A percentile compares a stretch with the other conserved stretches of the same genome.
Evolutionary conservation across 2,329 filamentous ascomycete genomes (phyloP).

Genomic region (Ceratocystis albifundus): DNA sequence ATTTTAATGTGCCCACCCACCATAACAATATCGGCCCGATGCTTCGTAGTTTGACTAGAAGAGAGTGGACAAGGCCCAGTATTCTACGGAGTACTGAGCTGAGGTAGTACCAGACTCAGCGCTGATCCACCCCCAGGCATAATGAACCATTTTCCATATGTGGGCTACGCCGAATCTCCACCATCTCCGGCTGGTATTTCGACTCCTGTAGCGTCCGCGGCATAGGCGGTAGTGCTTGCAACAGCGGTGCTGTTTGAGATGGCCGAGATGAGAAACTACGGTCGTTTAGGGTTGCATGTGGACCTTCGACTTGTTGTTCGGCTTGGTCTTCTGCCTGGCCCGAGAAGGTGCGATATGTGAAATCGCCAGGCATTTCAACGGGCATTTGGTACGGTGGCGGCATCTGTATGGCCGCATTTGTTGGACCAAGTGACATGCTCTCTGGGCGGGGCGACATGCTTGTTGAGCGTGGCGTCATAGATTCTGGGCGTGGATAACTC

Average conservation of each 20-base stretch:
- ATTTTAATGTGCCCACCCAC: slow-evolving; percentile 21
- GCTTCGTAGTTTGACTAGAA: slow-evolving; percentile 19
- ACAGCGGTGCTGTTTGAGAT: not conserved
- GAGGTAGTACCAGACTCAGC: not conserved
- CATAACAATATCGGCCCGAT: slow-evolving; percentile 15
- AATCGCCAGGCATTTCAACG: slow-evolving; percentile 6
- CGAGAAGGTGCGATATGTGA: not conserved
- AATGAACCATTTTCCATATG: not conserved
- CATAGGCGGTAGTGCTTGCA: not conserved
- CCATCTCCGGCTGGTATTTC: not conserved
- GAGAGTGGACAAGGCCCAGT: slow-evolving; percentile 21
- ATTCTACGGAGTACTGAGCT: not conserved
- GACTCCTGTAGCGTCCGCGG: not conserved
- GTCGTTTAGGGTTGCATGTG: not conserved
- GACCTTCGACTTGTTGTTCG: not conserved
- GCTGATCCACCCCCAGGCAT: not conserved
- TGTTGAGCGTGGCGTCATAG: not conserved
- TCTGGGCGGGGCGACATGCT: slow-evolving; percentile 2
- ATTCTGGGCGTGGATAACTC: not conserved
- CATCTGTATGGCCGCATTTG: no score
- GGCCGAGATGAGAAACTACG: not conserved
- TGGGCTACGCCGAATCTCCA: not conserved
- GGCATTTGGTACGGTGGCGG: not conserved
- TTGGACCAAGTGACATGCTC: no score
- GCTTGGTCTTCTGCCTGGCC: not conserved